Evolutionary conservation across 352 stramenopile species (phyloP), one percentile per base, ranked within the genome.

Genomic region (Globisporangium okanoganense): DNA sequence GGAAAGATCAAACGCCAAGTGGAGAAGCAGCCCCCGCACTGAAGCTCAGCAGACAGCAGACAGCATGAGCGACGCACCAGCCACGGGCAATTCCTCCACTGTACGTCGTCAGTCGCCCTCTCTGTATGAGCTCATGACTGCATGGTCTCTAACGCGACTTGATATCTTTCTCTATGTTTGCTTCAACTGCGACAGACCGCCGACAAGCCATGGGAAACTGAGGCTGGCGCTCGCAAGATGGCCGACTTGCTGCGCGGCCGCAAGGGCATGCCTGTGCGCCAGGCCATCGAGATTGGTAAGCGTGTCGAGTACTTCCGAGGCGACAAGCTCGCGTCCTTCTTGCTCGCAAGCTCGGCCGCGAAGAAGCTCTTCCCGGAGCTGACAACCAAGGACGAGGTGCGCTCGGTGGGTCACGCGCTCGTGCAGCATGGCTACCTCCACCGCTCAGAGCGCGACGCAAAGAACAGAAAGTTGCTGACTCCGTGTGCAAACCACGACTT

Each of bases 271-370:
- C 80, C 84, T 6, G 85, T 94, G 38, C 88, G 89, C 55, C 87
- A 96, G 53, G 89, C 88, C 29, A 89, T 97, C 53, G 88, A 97
- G 63, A 75, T 96, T 12, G 89, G 90, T 61, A 96, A 96, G 78
- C 88, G 89, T 53, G 89, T 97, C 24, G 89, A 97, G 69, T 97
- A 95, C 71, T 97, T 97, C 62, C 88, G 88, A 45, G 89, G 88
- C 35, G 88, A 96, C 66, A 95, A 95, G 61, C 72, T 97, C 29
- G 86, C 79, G 22, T 85, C 85, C 43, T 97, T 96, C 69, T 60
- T 97, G 62, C 61, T 96, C 35, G 73, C 78, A 18, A 96, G 87
- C 51, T 61, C 78, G 10, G 76, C 78, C 45, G 79, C 79, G 6
- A 94, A 91, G 66, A 92, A 91, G 64, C 86, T 94, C 67, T 95